Conservation (phyloP, 768 basidiomycete species). For the Macrolepiota dolichaula region DNA sequence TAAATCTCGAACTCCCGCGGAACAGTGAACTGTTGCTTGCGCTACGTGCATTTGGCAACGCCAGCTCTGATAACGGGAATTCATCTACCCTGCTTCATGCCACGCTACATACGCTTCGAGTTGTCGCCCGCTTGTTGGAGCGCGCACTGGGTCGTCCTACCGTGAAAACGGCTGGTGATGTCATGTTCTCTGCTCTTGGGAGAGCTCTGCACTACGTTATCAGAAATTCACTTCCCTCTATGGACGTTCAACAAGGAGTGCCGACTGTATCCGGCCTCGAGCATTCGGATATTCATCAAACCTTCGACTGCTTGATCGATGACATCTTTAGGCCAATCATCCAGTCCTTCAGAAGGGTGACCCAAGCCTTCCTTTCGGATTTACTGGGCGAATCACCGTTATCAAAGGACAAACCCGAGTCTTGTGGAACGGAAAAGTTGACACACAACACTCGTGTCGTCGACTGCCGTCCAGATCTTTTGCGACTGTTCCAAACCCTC, state of each 20-base stretch:
- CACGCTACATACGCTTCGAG: background rate
- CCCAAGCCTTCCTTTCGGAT: background rate
- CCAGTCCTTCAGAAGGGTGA: background rate
- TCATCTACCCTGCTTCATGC: constrained; percentile 7
- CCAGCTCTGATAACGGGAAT: background rate
- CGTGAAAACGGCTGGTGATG: background rate
- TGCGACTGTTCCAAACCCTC: constrained; percentile 5
- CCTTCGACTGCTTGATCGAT: constrained; percentile 8
- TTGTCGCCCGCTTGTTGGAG: background rate
- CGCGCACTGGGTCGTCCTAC: background rate
- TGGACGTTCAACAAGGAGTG: background rate
- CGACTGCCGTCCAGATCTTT: constrained; percentile 8
- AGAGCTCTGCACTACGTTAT: background rate
- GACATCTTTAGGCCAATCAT: constrained; percentile 5
- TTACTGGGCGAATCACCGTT: background rate
- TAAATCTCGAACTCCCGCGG: background rate
- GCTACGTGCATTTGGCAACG: constrained; percentile 5
- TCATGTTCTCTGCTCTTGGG: background rate
- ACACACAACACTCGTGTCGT: background rate
- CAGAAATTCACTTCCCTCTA: background rate
- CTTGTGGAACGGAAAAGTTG: background rate
- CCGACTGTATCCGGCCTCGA: background rate
- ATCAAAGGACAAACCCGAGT: background rate
- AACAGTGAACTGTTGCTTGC: constrained; percentile 4
- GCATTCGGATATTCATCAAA: constrained; percentile 1